phyloP scores from a whole-genome alignment of 768 basidiomycete species.

The Sarcodon sp. region DNA sequence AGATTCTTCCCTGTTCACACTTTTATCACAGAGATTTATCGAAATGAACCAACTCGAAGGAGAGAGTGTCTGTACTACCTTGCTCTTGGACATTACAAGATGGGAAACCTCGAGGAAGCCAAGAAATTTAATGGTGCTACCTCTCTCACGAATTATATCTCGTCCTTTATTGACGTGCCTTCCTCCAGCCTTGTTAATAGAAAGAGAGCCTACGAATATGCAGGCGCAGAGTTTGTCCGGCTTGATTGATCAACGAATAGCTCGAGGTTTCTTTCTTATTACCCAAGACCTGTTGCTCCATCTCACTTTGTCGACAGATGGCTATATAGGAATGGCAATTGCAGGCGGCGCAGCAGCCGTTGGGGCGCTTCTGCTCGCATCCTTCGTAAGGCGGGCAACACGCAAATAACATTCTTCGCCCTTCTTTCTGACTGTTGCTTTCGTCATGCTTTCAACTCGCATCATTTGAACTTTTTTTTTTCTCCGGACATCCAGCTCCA shows the following conservation, averaged over 20 bases:
- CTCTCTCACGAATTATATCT: neutral
- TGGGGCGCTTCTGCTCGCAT: slow-evolving; percentile 60
- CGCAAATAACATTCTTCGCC: slow-evolving; percentile 21
- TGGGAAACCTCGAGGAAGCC: slow-evolving; percentile 89
- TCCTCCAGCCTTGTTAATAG: slow-evolving; percentile 60
- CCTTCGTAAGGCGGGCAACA: slow-evolving; percentile 74
- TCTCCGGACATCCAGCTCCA: neutral
- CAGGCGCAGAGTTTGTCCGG: slow-evolving; percentile 78
- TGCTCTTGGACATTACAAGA: slow-evolving; percentile 92
- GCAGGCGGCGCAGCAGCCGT: slow-evolving; percentile 84
- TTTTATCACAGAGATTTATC: slow-evolving; percentile 66
- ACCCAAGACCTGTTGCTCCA: neutral
- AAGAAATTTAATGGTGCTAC: slow-evolving; percentile 84
- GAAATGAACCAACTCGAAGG: slow-evolving; percentile 72
- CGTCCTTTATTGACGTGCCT: neutral
- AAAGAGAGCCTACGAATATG: slow-evolving; percentile 87
- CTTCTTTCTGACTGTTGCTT: slow-evolving; percentile 1
- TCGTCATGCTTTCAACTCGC: neutral
- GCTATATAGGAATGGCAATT: slow-evolving; percentile 97
- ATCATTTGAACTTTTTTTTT: neutral
- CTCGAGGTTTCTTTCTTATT: slow-evolving; percentile 46
- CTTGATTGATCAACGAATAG: slow-evolving; percentile 80
- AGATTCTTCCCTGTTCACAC: neutral
- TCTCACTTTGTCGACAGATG: slow-evolving; percentile 39
- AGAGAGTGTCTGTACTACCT: slow-evolving; percentile 96